Evolutionary conservation across 2,329 filamentous ascomycete genomes (phyloP), one percentile per base, ranked within the genome.

Genomic region (Stagonosporopsis cucurbitacearum): DNA sequence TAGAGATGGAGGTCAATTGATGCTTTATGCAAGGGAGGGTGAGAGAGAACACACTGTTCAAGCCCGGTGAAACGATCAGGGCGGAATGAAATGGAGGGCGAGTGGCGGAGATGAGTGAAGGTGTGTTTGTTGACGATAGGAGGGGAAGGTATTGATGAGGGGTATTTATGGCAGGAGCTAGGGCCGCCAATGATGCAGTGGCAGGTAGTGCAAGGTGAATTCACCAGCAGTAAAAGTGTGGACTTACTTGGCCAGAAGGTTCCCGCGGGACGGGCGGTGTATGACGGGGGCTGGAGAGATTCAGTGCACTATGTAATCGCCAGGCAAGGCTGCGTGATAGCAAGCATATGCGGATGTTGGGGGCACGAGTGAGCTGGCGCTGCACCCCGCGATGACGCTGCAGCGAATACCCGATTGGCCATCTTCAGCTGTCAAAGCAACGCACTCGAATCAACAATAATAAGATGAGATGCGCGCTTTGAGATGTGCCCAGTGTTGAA

Each of bases 351-450:
- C 55, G 59, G 59, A 62, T 60, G 66, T 66, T 65, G 68, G 57
- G 64, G 60, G 59, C 63, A 60, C 58, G 58, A 41, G 60, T 65
- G 62, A 62, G 68, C 57, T 68, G 68, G 63, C 63, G 52, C 44
- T 50, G 51, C 51, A 63, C 66, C 66, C 65, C 66, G 62, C 68
- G 66, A 70, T 73, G 70, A 74, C 68, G 67, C 64, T 65, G 48
- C 50, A 51, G 58, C 50, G 49, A 54, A 50, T 52, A 60, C 58
- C 62, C 59, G 54, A 69, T 72, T 71, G 68, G 69, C 30, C 43
- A 20, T 11, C 41, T 17, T 26, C 41, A 43, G 47, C 36, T 43
- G 42, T 37, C 30, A 41, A 37, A 56, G 30, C 5, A 26, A 46
- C 35, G 35, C 46, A 36, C 28, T 25, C 36, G 17, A 28, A 8